Percentiles rank a stretch among this genome's conserved stretches.
These are phyloP conservation scores for Claviceps humidiphila DNA, from an alignment of 2,329 filamentous ascomycete species.

Conservation along the genomic window DNA sequence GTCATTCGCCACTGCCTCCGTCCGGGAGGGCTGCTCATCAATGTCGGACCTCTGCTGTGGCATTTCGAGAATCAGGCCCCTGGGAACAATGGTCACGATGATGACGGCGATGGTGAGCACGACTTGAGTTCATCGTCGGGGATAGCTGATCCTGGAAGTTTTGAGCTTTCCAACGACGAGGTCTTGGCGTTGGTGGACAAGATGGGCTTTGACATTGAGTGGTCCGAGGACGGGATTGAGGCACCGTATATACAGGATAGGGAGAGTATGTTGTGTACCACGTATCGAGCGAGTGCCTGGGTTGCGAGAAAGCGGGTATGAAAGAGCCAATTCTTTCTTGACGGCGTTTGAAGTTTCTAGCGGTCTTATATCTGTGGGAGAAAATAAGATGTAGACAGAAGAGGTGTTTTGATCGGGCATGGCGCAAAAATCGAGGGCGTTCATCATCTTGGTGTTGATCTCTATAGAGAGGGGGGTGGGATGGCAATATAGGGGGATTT, in stretches of 20 bases:
- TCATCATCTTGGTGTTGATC: too few relatives aligned
- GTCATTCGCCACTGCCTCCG: constrained; percentile 67
- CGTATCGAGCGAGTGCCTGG: constrained; percentile 75
- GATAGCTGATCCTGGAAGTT: constrained; percentile 77
- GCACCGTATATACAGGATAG: constrained; percentile 81
- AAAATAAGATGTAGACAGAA: too few relatives aligned
- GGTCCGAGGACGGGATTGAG: constrained; percentile 42
- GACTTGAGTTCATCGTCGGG: constrained; percentile 42
- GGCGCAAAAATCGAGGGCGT: too few relatives aligned
- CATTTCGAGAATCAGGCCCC: constrained; percentile 74
- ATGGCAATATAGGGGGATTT: too few relatives aligned
- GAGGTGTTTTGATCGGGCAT: too few relatives aligned
- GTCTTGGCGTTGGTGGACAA: constrained; percentile 61
- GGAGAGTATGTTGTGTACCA: constrained; percentile 73
- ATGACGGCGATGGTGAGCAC: constrained; percentile 36
- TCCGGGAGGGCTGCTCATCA: constrained; percentile 70
- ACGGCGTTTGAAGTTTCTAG: too few relatives aligned
- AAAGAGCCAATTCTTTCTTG: neutral
- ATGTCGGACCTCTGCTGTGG: constrained; percentile 85
- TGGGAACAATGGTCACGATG: constrained; percentile 39
- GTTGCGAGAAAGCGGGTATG: constrained; percentile 54
- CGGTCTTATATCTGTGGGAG: too few relatives aligned
- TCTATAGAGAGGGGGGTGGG: too few relatives aligned
- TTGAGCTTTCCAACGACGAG: constrained; percentile 85
- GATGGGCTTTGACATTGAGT: constrained; percentile 65